phyloP scores from a whole-genome alignment of 129 eudicot species.

The Artemisia annua region DNA sequence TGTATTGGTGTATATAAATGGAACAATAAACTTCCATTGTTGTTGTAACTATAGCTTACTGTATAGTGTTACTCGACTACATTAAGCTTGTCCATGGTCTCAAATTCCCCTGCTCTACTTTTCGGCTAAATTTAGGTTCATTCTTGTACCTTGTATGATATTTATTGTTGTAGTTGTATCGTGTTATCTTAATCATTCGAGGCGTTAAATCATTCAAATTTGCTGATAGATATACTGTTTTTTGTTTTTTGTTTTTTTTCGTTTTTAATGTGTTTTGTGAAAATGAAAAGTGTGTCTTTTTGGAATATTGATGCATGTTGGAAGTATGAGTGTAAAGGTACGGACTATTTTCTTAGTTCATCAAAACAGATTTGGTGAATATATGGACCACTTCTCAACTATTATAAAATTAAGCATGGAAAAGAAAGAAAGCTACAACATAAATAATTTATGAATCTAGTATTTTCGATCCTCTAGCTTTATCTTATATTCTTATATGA shows the following conservation, averaged over 20 bases:
- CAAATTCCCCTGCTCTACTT: not conserved
- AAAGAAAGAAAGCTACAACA: conserved; percentile 8
- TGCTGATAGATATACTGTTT: not conserved
- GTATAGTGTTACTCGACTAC: conserved; percentile 24
- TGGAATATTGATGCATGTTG: not conserved
- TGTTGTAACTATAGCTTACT: conserved; percentile 30
- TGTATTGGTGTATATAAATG: conserved; percentile 30
- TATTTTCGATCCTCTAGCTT: not conserved
- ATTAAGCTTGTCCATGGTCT: conserved; percentile 7
- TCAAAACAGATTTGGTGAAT: conserved; percentile 17
- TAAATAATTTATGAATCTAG: not conserved
- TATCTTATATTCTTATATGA: not conserved
- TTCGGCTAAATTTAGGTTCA: not conserved
- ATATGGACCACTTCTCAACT: conserved; percentile 18
- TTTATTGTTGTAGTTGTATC: not conserved
- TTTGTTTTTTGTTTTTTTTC: not conserved
- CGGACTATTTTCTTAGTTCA: conserved; percentile 7
- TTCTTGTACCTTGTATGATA: not conserved
- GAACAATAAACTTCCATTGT: conserved; percentile 31
- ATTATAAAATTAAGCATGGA: conserved; percentile 1
- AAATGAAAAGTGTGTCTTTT: conserved; percentile 1
- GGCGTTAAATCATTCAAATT: not conserved
- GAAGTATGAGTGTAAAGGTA: conserved; percentile 6
- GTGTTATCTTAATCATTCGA: not conserved
- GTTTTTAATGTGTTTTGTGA: not conserved